Evolutionary conservation across 75 land plant species (phyloP), one percentile per base, ranked within the genome.

Genomic region (Pinus tabuliformis): DNA sequence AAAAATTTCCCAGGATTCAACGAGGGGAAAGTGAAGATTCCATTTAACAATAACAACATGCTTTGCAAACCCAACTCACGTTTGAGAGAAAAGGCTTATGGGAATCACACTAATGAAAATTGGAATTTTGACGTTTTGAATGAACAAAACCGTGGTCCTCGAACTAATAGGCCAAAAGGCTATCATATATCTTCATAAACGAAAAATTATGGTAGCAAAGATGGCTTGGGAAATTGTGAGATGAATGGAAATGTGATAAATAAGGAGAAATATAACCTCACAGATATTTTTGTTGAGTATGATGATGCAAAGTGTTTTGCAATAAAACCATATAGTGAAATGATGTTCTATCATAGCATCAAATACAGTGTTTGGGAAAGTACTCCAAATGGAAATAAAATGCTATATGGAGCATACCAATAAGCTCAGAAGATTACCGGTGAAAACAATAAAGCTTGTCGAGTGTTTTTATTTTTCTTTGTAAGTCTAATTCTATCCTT

Each of bases 81-180:
- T 63, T 86, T 85, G 21, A 86, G 91, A 72, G 88, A 84, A 37
- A 83, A 72, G 58, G 4, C 18, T 26, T 72, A 77, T 80, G 94
- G 89, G 4, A 62, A 74, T 71, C 80, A 77, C 62, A 76, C 82
- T 18, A 89, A 85, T 82, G 87, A 91, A 20, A 91, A 86, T 83
- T 91, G 89, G 58, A 85, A 77, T 33, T 66, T 84, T 74, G 97
- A 97, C 79, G 86, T 91, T 14, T 72, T 96, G 70, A 90, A 87
- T 76, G 99, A 97, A 80, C 86, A 92, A 62, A 95, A 92, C 74
- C 86, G 89, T 39, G 99, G 98, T 39, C 99, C 99, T 21, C 88
- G 99, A 58, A 81, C 98, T 30, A 86, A 86, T 75, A 82, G 91
- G 26, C 56, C 75, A 14, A 88, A 84, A 81, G 85, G 81, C 71